Evolutionary conservation across 805 yeast species (phyloP).

Genomic region (Jamesozyma jinghongensis): DNA sequence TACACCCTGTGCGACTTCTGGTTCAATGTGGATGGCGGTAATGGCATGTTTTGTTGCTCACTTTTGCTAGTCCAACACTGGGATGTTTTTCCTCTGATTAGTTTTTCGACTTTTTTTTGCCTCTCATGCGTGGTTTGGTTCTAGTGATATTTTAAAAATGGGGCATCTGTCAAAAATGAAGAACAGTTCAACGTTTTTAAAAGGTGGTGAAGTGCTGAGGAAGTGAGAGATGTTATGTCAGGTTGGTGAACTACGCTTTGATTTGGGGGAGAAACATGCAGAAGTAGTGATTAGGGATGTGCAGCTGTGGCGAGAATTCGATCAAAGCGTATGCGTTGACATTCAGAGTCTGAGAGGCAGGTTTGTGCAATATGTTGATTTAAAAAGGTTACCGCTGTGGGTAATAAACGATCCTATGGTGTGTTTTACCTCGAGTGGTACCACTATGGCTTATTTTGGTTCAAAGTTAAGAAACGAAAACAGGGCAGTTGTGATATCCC

Average conservation of each 20-base stretch:
- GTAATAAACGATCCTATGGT: conserved; percentile 6
- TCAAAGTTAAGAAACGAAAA: conserved; percentile 17
- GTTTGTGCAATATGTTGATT: conserved; percentile 17
- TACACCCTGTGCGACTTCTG: conserved; percentile 31
- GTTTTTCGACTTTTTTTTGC: not conserved
- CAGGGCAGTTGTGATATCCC: conserved; percentile 19
- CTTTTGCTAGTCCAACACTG: not conserved
- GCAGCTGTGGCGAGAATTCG: conserved; percentile 19
- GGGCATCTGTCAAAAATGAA: too few relatives aligned
- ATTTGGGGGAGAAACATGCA: conserved; percentile 15
- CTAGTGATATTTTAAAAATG: not conserved
- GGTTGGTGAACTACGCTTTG: conserved; percentile 13
- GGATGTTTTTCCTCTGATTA: not conserved
- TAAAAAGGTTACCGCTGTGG: conserved; percentile 25
- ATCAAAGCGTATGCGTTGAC: not conserved
- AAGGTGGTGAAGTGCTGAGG: too few relatives aligned
- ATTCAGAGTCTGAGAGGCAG: conserved; percentile 9
- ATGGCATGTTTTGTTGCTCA: conserved; percentile 16
- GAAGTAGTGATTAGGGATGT: conserved; percentile 20
- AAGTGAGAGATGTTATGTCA: conserved; percentile 3
- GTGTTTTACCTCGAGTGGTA: conserved; percentile 22
- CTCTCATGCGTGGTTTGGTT: not conserved
- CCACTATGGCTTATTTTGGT: conserved; percentile 22
- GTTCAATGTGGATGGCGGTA: conserved; percentile 30
- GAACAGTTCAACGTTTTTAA: too few relatives aligned